Evolutionary conservation across 2,329 filamentous ascomycete species (phyloP), one percentile per base, ranked within the genome.

Genomic region (Epichloe sylvatica): DNA sequence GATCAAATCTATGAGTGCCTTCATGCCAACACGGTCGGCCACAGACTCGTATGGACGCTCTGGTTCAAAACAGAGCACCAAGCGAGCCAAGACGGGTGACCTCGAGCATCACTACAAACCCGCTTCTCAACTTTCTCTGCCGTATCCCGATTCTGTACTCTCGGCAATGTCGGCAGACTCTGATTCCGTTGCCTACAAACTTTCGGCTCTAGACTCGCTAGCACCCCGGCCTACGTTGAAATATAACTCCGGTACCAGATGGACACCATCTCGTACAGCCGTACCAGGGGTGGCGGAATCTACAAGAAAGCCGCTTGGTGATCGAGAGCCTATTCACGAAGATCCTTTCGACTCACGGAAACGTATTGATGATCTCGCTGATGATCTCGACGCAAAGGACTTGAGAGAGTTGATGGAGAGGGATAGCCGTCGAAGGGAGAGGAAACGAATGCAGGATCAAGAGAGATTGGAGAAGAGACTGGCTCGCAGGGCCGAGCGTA

Each of bases 321-420:
- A 75, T 54, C 64, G 70, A 35, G 64, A 71, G 55, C 66, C 74
- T n/a, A 78, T 82, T 15, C 73, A 77, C 0, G 79, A 86, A 53
- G 81, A 79, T 37, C 73, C 70, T 0, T 60, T 81, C 30, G 80
- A 74, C 55, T 75, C 75, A 3, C 77, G 78, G 57, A 80, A 83
- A 67, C 67, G 79, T 59, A 67, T 85, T 62, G 67, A 86, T 67
- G 69, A 85, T 65, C 67, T 97, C 42, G 92, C 89, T 21, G 86
- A 97, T 61, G 84, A 86, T 52, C 73, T 98, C 49, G 87, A 88
- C 66, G 85, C 92, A 3, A 80, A 84, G 47, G 90, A 88, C 57
- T 65, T 98, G 38, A 78, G 91, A 51, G 86, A 94, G 62, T 73
- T 97, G 33, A 84, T 98, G 78, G 92, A 98, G 59, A 75, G 92